phyloP scores from a whole-genome alignment of 192 early-diverging fungal genomes.

The Coemansia sp. region DNA sequence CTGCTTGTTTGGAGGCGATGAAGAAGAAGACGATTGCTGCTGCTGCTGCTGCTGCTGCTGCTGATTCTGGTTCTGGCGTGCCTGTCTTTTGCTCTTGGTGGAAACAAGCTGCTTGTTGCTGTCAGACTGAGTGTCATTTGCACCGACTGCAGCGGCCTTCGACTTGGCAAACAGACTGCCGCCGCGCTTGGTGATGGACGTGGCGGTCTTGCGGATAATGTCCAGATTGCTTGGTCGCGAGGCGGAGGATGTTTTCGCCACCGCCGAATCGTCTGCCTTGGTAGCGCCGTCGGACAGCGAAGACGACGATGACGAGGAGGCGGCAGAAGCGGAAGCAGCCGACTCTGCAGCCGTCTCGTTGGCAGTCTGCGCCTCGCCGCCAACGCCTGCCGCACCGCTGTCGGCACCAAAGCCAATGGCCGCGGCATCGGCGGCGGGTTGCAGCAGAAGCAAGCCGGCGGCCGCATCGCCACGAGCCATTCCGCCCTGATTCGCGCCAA shows the following conservation, averaged over 20 bases:
- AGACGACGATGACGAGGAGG: constrained; percentile 13
- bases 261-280: constrained; percentile 23
- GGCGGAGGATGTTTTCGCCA: neutral
- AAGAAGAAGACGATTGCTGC: neutral
- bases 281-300: constrained; percentile 26
- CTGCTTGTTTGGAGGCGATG: neutral
- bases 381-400: neutral
- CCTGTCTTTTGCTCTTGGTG: neutral
- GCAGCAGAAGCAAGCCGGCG: neutral
- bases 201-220: constrained; percentile 40
- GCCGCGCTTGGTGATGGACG: constrained; percentile 41
- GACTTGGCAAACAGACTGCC: constrained; percentile 22
- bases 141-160: neutral
- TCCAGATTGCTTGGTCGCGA: constrained; percentile 35
- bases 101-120: neutral
- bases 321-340: too few species aligned
- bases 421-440: neutral
- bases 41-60: neutral
- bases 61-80: neutral
- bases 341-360: neutral
- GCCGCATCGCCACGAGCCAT: neutral
- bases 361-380: neutral
- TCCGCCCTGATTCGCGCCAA: neutral
- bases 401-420: neutral
- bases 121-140: neutral